Evolutionary conservation across 495 filamentous ascomycete genomes (phyloP).

Genomic region (Wilcoxina mikolae): DNA sequence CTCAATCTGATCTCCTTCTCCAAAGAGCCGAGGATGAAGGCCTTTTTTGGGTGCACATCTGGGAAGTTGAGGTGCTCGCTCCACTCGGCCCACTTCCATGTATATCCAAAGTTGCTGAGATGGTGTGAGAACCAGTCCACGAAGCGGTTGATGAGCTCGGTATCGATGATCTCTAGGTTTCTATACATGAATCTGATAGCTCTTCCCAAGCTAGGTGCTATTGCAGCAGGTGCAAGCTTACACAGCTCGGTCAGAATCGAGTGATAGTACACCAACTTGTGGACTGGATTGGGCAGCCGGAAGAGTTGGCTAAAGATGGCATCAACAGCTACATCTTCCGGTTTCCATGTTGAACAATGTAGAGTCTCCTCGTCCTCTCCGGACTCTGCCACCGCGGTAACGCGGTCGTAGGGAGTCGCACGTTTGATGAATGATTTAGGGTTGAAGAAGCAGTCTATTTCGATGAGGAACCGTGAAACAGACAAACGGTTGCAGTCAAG

Average conservation of each 20-base stretch:
- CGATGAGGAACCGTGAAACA: constrained; percentile 76
- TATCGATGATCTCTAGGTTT: constrained; percentile 62
- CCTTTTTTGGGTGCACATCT: constrained; percentile 68
- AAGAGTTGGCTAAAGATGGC: constrained; percentile 92
- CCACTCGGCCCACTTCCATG: constrained; percentile 99
- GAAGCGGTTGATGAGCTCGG: constrained; percentile 76
- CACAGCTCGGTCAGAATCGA: constrained; percentile 85
- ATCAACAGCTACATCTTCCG: constrained; percentile 93
- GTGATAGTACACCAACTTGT: constrained; percentile 95
- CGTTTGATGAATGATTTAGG: constrained; percentile 79
- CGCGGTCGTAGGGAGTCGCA: constrained; percentile 75
- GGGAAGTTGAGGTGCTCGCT: constrained; percentile 69
- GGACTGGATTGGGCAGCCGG: constrained; percentile 70
- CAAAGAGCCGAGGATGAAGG: constrained; percentile 75
- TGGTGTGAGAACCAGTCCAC: constrained; percentile 98
- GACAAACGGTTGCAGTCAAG: constrained; percentile 83
- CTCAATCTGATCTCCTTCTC: constrained; percentile 96
- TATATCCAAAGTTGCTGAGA: constrained; percentile 96
- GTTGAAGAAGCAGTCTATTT: constrained; percentile 88
- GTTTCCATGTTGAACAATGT: constrained; percentile 79
- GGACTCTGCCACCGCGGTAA: constrained; percentile 53
- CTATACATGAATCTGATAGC: constrained; percentile 86
- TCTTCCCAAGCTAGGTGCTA: constrained; percentile 85
- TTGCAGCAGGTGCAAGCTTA: constrained; percentile 85
- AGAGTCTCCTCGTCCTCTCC: constrained; percentile 31